Evolutionary conservation across 495 filamentous ascomycete species (phyloP), one percentile per base, ranked within the genome.

Genomic region (Hyaloscypha bicolor): DNA sequence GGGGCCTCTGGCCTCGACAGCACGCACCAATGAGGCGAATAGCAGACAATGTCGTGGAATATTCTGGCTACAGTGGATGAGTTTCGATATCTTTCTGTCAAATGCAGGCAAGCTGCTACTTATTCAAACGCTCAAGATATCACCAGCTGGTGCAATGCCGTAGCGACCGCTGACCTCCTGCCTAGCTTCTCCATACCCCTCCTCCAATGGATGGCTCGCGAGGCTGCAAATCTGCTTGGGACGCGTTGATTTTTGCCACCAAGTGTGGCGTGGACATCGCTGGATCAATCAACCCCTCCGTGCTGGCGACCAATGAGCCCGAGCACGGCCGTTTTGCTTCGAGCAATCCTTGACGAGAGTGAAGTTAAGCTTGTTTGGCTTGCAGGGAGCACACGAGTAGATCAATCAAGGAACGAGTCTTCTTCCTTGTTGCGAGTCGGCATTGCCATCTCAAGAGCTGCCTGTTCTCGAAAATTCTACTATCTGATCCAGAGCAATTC

Each of bases 351-450:
- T 32, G 32, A 59, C 19, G 29, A 59, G 56, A 32, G 16, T 37
- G 31, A 29, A 21, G 5, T 59, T 59, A 59, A 59, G 56, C 56
- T 59, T 59, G 56, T 32, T 16, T 59, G 56, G 56, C 56, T 32
- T 33, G 32, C 56, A 59, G 32, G 30, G 55, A 37, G 35, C 35
- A 37, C 42, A 4, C 25, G 25, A 25, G 25, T 25, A 25, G 16
- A 48, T 48, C 35, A 19, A 48, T 48, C 42, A 48, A 48, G 42
- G 42, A 48, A 48, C 42, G 16, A 4, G 16, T 14, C 42, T 19
- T 48, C 35, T 12, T 48, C 42, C 4, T 48, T 19, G 11, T 19
- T 19, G 42, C 0, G 11, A 48, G 42, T 48, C 42, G 42, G 42
- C 12, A 12, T 37, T 37, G 35, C 8, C 42, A 48, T 48, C 42